Evolutionary conservation across 73 alveolate genomes (phyloP), one percentile per base, ranked within the genome.

Genomic region (Paraurostyla sp.): DNA sequence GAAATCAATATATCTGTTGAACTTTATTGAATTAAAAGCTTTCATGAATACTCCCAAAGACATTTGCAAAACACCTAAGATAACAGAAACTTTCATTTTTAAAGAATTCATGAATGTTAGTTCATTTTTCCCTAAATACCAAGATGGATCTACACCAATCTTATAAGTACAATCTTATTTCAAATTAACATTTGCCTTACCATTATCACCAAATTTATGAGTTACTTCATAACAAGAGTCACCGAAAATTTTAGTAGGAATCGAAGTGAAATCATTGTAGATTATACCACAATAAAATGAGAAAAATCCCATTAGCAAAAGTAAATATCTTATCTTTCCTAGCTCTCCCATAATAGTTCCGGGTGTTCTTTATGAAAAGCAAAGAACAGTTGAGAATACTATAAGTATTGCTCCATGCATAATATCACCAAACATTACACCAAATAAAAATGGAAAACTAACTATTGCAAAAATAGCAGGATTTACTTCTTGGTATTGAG

Each of bases 31-130:
- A 82, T 98, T 98, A 36, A 92, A 87, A 56, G 99, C 99, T 76
- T 96, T 92, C 93, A 98, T 86, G 68, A 96, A 76, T 48, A 97
- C 93, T 30, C 99, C 99, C 69, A 95, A 76, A 20, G 95, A 63
- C 99, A 98, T 98, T 89, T 98, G 97, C 62, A 94, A 57, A 15
- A 97, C 98, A 0, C 99, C 99, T 2, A 97, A 89, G 41, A 98
- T 96, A 73, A 98, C 99, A 42, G 99, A 94, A 93, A 96, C 80
- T 87, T 98, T 98, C 99, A 98, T 98, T 82, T 98, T 98, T 54
- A 96, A 92, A 13, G 99, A 96, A 88, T 98, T 98, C 65, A 94
- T 84, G 93, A 90, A 98, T 27, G 96, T 71, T 71, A 98, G 95
- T 71, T 97, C 99, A 83, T 98, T 98, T 30, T 59, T 60, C 25